Conservation (phyloP, 768 basidiomycete species). For the Lactifluus pinguis region DNA sequence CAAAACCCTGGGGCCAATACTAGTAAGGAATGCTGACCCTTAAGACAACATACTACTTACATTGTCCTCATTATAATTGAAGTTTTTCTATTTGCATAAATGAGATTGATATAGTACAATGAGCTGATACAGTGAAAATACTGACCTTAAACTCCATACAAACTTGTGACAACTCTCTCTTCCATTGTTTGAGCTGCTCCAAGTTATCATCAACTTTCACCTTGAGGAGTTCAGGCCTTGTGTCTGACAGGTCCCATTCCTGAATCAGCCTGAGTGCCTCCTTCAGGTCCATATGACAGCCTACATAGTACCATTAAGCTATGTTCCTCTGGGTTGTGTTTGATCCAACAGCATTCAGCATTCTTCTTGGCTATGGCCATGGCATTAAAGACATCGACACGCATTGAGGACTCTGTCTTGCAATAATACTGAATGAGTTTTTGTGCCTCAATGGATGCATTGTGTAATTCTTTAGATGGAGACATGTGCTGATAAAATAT, state of each 20-base stretch:
- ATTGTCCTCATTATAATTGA: constrained; percentile 71
- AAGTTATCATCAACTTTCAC: constrained; percentile 35
- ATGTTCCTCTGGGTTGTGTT: constrained; percentile 55
- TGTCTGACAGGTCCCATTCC: constrained; percentile 31
- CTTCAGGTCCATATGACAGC: too few species aligned
- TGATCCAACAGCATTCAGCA: constrained; percentile 47
- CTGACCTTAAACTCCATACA: constrained; percentile 71
- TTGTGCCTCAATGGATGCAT: constrained; percentile 71
- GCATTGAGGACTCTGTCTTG: constrained; percentile 69
- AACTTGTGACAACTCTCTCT: constrained; percentile 69
- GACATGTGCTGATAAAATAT: constrained; percentile 35
- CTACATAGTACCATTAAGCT: constrained; percentile 54
- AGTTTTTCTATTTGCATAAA: constrained; percentile 53
- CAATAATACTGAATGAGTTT: constrained; percentile 54
- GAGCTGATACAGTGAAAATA: constrained; percentile 6
- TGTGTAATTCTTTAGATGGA: constrained; percentile 59
- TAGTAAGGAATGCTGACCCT: background rate
- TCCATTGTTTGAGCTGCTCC: constrained; percentile 42
- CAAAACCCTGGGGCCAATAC: constrained; percentile 37
- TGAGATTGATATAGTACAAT: background rate
- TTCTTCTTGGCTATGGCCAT: constrained; percentile 64
- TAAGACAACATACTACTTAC: constrained; percentile 28
- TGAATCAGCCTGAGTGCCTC: too few species aligned
- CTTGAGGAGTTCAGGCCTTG: constrained; percentile 66
- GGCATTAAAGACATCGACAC: constrained; percentile 69